Evolutionary conservation across 2,329 filamentous ascomycete species (phyloP).

Genomic region (Aspergillus awamori): DNA sequence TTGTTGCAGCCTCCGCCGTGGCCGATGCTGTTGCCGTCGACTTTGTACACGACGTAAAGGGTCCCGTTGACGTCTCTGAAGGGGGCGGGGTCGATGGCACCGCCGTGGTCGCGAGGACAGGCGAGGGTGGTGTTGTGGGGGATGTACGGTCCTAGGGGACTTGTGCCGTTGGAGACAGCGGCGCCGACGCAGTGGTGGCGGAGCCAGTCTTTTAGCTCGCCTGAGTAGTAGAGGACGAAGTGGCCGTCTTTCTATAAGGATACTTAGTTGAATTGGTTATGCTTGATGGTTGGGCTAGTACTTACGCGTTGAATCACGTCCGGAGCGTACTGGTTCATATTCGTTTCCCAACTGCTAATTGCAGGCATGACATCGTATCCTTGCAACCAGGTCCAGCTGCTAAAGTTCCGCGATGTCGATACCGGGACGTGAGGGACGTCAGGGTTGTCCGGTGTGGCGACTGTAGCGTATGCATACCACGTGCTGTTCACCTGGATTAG

Average conservation of each 20-base stretch:
- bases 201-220: constrained; percentile 43
- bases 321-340: constrained; percentile 61
- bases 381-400: constrained; percentile 48
- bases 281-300: not conserved
- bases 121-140: constrained; percentile 52
- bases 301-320: constrained; percentile 56
- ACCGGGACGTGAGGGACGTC: constrained; percentile 53
- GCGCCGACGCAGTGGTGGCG: constrained; percentile 61
- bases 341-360: constrained; percentile 55
- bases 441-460: constrained; percentile 22
- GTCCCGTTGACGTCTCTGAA: constrained; percentile 58
- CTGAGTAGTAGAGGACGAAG: constrained; percentile 63
- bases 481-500: constrained; percentile 35
- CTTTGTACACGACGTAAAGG: constrained; percentile 65
- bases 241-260: constrained; percentile 39
- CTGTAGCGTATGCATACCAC: constrained; percentile 39
- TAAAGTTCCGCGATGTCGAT: constrained; percentile 53
- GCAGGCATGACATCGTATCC: constrained; percentile 56
- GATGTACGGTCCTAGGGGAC: constrained; percentile 49
- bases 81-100: constrained; percentile 64
- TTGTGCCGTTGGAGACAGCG: constrained; percentile 45
- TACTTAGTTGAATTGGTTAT: too few relatives aligned
- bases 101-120: constrained; percentile 57
- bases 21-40: constrained; percentile 62
- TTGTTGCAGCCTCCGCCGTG: constrained; percentile 49